These are phyloP conservation scores for Neospora caninum DNA, from an alignment of 169 alveolate species.

Conservation along the genomic window DNA sequence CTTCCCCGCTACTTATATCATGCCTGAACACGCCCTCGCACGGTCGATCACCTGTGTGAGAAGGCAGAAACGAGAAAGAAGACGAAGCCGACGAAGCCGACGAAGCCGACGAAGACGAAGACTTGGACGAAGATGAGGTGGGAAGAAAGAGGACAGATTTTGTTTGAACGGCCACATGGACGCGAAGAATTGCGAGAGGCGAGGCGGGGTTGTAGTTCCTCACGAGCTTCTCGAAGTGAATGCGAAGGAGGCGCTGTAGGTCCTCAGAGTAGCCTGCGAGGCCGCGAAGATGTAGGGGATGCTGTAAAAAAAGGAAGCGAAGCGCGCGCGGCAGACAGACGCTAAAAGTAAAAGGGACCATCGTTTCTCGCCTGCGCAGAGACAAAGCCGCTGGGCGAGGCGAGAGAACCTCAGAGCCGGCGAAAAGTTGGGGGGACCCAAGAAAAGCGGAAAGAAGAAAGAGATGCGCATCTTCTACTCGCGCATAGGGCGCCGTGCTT, in stretches of 20 bases:
- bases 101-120: neutral
- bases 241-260: slow-evolving; percentile 34
- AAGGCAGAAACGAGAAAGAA: neutral
- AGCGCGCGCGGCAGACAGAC: neutral
- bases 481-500: too few relatives aligned
- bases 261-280: slow-evolving; percentile 16
- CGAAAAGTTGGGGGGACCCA: too few relatives aligned
- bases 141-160: slow-evolving; percentile 9
- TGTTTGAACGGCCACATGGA: neutral
- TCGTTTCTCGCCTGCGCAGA: too few relatives aligned
- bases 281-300: slow-evolving; percentile 1
- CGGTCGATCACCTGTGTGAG: neutral
- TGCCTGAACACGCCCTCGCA: neutral
- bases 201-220: slow-evolving; percentile 2
- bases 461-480: too few relatives aligned
- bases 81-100: neutral
- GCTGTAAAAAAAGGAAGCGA: neutral
- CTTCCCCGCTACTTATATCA: neutral
- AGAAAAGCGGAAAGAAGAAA: too few relatives aligned
- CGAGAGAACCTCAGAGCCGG: too few relatives aligned
- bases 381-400: too few relatives aligned
- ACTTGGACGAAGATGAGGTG: neutral
- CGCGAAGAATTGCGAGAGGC: slow-evolving; percentile 23
- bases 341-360: too few relatives aligned
- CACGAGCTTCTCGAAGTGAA: slow-evolving; percentile 34